Base-by-base conservation (phyloP, 495 filamentous ascomycete species). In the Daldinia caldariorum region DNA sequence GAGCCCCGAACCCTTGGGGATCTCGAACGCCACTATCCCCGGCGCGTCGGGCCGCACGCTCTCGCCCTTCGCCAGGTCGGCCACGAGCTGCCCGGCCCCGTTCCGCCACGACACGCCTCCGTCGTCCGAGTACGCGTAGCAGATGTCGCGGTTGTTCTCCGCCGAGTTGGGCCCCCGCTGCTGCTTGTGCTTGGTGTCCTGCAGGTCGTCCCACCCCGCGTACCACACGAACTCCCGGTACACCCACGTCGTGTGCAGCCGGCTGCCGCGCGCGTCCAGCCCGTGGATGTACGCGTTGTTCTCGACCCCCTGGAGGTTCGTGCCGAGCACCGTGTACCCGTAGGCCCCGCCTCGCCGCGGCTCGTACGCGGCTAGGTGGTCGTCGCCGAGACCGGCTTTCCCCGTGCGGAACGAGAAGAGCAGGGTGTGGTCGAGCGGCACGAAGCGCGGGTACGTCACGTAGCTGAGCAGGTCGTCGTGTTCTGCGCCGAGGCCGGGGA, bases 271-370 rank as follows among this genome's bases (percentile, higher is more conserved):
- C 31, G 70, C 69, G 74, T 78, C 72, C 2, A 84, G 67, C 3
- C 81, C 83, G 74, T 85, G 79, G 63, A 84, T 79, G 66, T 85
- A 85, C 16, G 83, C 81, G 68, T 83, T 85, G 64, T 82, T 83
- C 10, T 69, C 60, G 5, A 76, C 66, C 31, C 82, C 83, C 41
- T 79, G 77, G n/a, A 85, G 79, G 55, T 79, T 79, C 26, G 73
- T 76, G 31, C 82, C 80, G 6, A 79, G 71, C 22, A 74, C 77
- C 7, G 47, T 50, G 67, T 77, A 85, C 5, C 51, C 62, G 26
- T 59, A 63, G 16, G 6, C 9, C 6, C 22, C 31, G 22, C 56
- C 43, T 58, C 43, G 12, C 12, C 4, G 37, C 26, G 38, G 12
- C 4, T 16, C 57, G 37, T 85, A 85, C 8, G 77, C 51, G 69